Evolutionary conservation across 2,329 filamentous ascomycete species (phyloP).

Genomic region (Acrodontium crateriforme): DNA sequence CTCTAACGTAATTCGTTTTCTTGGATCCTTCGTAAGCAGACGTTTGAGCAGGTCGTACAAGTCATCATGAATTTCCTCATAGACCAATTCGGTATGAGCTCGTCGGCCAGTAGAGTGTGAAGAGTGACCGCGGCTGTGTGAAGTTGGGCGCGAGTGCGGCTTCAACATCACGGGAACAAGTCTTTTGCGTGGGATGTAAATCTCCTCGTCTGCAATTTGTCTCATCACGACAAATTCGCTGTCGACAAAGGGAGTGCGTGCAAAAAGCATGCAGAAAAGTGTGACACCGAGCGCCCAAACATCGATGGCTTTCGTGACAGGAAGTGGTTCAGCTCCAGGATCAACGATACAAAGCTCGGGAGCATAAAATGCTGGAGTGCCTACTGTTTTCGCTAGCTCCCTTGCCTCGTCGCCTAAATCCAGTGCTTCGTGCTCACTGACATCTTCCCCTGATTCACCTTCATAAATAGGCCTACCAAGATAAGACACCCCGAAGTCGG

Average conservation of each 20-base stretch:
- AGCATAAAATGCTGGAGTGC: conserved; percentile 93
- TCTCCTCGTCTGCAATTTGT: conserved; percentile 82
- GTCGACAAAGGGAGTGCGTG: conserved; percentile 83
- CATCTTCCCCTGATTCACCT: conserved; percentile 47
- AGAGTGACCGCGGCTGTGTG: conserved; percentile 31
- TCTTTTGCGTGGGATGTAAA: conserved; percentile 71
- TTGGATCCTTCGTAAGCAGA: conserved; percentile 79
- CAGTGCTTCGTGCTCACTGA: conserved; percentile 59
- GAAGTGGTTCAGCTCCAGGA: conserved; percentile 47
- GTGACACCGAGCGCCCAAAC: conserved; percentile 96
- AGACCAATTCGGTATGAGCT: conserved; percentile 62
- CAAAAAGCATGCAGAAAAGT: conserved; percentile 87
- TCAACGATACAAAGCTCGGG: conserved; percentile 92
- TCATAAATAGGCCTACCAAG: conserved; percentile 79
- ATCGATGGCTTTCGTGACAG: conserved; percentile 87
- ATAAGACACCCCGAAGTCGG: conserved; percentile 96
- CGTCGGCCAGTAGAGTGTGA: conserved; percentile 50
- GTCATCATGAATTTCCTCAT: conserved; percentile 72
- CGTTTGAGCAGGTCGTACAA: conserved; percentile 64
- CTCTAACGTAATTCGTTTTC: conserved; percentile 72
- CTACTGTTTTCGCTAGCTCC: conserved; percentile 94
- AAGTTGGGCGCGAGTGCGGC: conserved; percentile 31
- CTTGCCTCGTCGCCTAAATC: conserved; percentile 77
- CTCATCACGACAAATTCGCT: conserved; percentile 87
- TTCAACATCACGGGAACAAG: conserved; percentile 52